A percentile compares a stretch with the other conserved stretches of the same genome.
Conservation (phyloP, 2,329 filamentous ascomycete genomes). For the Ophiocordyceps robertsii region DNA sequence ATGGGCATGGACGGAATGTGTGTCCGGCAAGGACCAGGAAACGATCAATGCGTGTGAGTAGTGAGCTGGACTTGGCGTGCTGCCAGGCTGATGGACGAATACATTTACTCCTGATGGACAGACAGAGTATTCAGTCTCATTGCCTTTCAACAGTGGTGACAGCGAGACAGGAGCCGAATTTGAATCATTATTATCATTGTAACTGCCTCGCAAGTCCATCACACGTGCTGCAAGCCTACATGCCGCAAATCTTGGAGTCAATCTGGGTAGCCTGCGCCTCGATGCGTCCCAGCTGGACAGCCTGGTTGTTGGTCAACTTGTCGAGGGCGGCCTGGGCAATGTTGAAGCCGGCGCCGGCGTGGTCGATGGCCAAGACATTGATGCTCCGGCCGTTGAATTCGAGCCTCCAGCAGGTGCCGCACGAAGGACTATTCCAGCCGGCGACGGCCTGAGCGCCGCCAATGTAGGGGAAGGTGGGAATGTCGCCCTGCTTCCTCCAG, state of each 20-base stretch:
- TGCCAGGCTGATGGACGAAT: too few relatives aligned
- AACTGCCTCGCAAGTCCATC: not conserved
- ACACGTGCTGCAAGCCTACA: constrained; percentile 9
- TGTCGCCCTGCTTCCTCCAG: constrained; percentile 39
- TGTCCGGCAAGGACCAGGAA: not conserved
- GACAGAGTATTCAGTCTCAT: too few relatives aligned
- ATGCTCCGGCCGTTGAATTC: constrained; percentile 36
- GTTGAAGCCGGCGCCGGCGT: constrained; percentile 36
- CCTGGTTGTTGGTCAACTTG: constrained; percentile 37
- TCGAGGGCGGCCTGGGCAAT: constrained; percentile 43
- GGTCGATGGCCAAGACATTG: constrained; percentile 43
- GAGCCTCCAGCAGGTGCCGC: constrained; percentile 46
- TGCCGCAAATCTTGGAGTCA: constrained; percentile 26
- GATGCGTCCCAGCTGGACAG: constrained; percentile 33
- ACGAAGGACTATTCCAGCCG: constrained; percentile 31
- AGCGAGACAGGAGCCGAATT: too few relatives aligned
- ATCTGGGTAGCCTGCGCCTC: constrained; percentile 35
- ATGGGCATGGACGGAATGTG: not conserved
- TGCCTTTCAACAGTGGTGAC: too few relatives aligned
- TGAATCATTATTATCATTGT: not conserved
- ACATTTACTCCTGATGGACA: too few relatives aligned
- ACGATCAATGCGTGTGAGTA: too few relatives aligned
- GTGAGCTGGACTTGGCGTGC: too few relatives aligned
- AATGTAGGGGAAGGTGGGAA: constrained; percentile 39
- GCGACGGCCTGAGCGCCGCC: constrained; percentile 37